Evolutionary conservation across 2,329 filamentous ascomycete genomes (phyloP), one percentile per base, ranked within the genome.

Genomic region (Phaeosphaeria sp.): DNA sequence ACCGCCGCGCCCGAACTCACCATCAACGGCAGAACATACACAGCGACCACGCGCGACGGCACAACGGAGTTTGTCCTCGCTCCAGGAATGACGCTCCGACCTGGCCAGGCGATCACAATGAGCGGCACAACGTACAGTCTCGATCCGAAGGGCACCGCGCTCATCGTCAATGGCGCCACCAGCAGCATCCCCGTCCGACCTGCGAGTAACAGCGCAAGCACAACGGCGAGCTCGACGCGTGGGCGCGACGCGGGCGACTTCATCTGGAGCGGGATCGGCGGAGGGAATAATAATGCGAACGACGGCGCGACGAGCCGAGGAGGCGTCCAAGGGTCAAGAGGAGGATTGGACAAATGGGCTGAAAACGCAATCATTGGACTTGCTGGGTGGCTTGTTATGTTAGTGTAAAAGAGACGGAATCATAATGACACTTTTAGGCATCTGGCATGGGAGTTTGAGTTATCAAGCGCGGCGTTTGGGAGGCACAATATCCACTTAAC

Each of bases 161-260:
- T 76, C 2, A 49, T 77, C 3, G 57, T 76, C 20, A 69, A 77
- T n/a, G 74, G 73, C 0, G 64, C 66, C 25, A 75, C 74, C 18
- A 74, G 72, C 46, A 65, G 57, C 4, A 59, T 76, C 7, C 59
- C 67, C 0, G 67, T 50, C 2, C 46, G 55, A 6, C 72, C 72
- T 0, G 70, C 69, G 27, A 71, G 63, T 30, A 74, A 51, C 13
- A 58, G 47, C 8, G 46, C 20, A 44, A 50, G 50, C 50, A 56
- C 44, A 27, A 57, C 36, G 15, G 36, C 46, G 44, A 56, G 13
- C 42, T 53, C 42, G 11, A 57, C 60, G 13, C 52, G 52, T n/a
- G 62, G 63, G 1, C 67, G 66, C 1, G 63, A 54, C 20, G 62
- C 63, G 1, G 68, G 66, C 1, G 63, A 69, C 43, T 66, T 71